Evolutionary conservation across 495 filamentous ascomycete genomes (phyloP), one percentile per base, ranked within the genome.

Genomic region (Trichodelitschia bisporula): DNA sequence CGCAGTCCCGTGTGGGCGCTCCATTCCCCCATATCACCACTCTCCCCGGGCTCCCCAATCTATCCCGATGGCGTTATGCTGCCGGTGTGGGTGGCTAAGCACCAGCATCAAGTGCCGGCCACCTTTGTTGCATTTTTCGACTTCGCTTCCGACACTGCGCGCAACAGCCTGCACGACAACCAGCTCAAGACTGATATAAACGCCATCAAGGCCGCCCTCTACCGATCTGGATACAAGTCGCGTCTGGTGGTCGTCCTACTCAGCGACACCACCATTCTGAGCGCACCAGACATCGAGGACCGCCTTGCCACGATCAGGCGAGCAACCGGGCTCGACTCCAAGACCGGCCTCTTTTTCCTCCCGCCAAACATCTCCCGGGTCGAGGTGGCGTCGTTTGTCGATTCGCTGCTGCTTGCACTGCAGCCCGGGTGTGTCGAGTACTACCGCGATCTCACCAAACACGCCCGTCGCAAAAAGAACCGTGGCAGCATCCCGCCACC

Each of bases 61-160:
- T 92, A 76, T 37, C 79, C 83, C 12, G 83, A 92, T 56, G 83
- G 83, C 3, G 45, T 91, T 21, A 66, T 93, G 46, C 67, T 77
- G 19, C 61, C 72, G 2, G 50, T 68, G 31, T 93, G 83, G 83
- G 54, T 79, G 12, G 62, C 62, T 21, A 93, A 91, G 46, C 82
- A 92, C 46, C 79, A 90, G 39, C 51, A 69, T 4, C 55, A 77
- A 4, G 55, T 93, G 20, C 83, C 83, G 1, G 69, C 77, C 24
- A 63, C 75, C n/a, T 68, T 73, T 31, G 56, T 89, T 20, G 69
- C 73, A 37, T 78, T 77, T 57, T 70, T 66, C 37, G 66, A 59
- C 9, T 63, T 84, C 28, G 66, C 64, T 4, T 61, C 70, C 11
- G 74, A 90, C 39, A 57, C 63, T 2, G 70, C 59, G 11, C 64